phyloP scores from a whole-genome alignment of 2,329 filamentous ascomycete species.

The Emydomyces testavorans region DNA sequence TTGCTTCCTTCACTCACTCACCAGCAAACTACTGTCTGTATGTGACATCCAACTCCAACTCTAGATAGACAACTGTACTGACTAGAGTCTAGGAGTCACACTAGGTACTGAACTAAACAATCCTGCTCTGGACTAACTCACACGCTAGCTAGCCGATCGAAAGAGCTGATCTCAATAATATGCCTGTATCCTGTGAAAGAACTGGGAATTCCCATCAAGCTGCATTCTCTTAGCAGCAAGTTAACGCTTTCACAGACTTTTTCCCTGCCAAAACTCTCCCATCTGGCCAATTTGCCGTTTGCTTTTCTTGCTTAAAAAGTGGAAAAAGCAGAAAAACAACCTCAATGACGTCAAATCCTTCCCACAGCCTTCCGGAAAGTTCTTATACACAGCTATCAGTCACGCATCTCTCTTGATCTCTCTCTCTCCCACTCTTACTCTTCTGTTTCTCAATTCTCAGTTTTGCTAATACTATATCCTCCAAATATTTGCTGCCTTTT shows the following conservation, averaged over 20 bases:
- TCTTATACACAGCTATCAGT: conserved; percentile 2
- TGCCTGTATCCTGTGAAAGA: too few relatives aligned
- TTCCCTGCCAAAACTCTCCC: not conserved
- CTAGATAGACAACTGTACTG: too few relatives aligned
- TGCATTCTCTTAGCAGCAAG: too few relatives aligned
- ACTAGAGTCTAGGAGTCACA: too few relatives aligned
- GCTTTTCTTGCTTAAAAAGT: conserved; percentile 1
- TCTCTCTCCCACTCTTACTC: not conserved
- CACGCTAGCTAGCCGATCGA: not conserved
- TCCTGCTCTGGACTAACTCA: not conserved
- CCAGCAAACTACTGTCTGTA: too few relatives aligned
- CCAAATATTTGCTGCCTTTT: too few relatives aligned
- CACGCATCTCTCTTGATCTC: not conserved
- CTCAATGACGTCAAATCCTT: conserved; percentile 8
- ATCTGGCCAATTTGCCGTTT: too few relatives aligned
- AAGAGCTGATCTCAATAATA: not conserved
- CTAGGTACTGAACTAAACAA: too few relatives aligned
- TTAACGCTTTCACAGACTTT: too few relatives aligned
- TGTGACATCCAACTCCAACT: too few relatives aligned
- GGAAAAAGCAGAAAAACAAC: not conserved
- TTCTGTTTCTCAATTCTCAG: not conserved
- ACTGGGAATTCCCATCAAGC: not conserved
- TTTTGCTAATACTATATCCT: too few relatives aligned
- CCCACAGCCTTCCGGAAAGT: not conserved
- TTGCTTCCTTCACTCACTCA: too few relatives aligned